phyloP scores from a whole-genome alignment of 1,284 basidiomycete species.

The Phellopilus nigrolimitatus region DNA sequence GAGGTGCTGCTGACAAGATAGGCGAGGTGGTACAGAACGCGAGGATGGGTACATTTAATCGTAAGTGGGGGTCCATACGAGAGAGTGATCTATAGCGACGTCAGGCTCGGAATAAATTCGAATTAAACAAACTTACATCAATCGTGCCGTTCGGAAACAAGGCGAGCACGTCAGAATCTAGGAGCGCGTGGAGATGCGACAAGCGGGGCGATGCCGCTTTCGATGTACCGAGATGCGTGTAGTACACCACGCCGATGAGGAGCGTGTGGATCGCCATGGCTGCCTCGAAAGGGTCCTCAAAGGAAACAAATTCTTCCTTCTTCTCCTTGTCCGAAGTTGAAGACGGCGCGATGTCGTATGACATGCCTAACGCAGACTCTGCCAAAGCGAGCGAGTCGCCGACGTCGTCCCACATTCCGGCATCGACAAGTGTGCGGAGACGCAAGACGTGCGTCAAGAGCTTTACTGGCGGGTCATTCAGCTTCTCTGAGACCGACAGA shows the following conservation, averaged over 20 bases:
- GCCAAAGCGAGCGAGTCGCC: constrained; percentile 38
- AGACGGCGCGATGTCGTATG: constrained; percentile 27
- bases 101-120: not conserved
- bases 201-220: constrained; percentile 43
- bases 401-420: constrained; percentile 49
- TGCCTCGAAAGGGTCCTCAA: constrained; percentile 38
- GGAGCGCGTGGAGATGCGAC: constrained; percentile 51
- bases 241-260: constrained; percentile 52
- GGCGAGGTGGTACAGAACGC: constrained; percentile 54
- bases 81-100: constrained; percentile 31
- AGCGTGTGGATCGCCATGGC: constrained; percentile 48
- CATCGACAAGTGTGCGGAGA: constrained; percentile 46
- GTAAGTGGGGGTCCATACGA: constrained; percentile 39
- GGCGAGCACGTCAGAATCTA: constrained; percentile 53
- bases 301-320: constrained; percentile 29
- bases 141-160: constrained; percentile 46
- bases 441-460: constrained; percentile 47
- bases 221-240: constrained; percentile 50
- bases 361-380: constrained; percentile 43
- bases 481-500: constrained; percentile 34
- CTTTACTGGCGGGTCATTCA: constrained; percentile 40
- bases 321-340: constrained; percentile 17
- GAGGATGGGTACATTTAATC: constrained; percentile 62
- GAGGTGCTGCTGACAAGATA: constrained; percentile 61
- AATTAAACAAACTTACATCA: constrained; percentile 33